Evolutionary conservation across 129 eudicot genomes (phyloP).

Genomic region (Flaveria robusta): DNA sequence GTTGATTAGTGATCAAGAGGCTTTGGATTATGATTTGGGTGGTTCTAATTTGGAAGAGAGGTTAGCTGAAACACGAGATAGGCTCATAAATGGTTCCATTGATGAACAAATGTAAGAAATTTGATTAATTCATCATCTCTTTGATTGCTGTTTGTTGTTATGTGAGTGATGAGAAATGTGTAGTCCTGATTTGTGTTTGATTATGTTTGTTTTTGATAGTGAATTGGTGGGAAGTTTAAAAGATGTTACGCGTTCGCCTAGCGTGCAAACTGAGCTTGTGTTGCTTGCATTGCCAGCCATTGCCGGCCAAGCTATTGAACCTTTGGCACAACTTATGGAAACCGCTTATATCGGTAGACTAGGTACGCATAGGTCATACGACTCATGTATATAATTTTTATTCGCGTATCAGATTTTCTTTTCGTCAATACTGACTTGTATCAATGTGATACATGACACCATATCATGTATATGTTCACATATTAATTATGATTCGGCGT

Average conservation of each 20-base stretch:
- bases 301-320: conserved; percentile 75
- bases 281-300: conserved; percentile 68
- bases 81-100: conserved; percentile 41
- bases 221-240: conserved; percentile 30
- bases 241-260: conserved; percentile 26
- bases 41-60: conserved; percentile 40
- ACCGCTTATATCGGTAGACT: conserved; percentile 69
- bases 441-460: background rate
- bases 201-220: conserved; percentile 34
- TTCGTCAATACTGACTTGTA: background rate
- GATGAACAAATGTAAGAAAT: conserved; percentile 44
- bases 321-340: conserved; percentile 75
- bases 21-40: conserved; percentile 42
- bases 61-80: conserved; percentile 40
- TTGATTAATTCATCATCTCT: background rate
- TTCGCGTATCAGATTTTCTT: background rate
- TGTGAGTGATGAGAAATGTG: conserved; percentile 4
- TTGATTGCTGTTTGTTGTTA: conserved; percentile 5
- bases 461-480: background rate
- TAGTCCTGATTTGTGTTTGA: background rate
- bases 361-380: conserved; percentile 31
- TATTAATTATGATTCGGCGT: background rate
- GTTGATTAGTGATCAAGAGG: conserved; percentile 44
- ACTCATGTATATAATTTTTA: too few species aligned
- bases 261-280: conserved; percentile 60